Evolutionary conservation across 1,284 basidiomycete genomes (phyloP).

Genomic region (Ustilago hordei): DNA sequence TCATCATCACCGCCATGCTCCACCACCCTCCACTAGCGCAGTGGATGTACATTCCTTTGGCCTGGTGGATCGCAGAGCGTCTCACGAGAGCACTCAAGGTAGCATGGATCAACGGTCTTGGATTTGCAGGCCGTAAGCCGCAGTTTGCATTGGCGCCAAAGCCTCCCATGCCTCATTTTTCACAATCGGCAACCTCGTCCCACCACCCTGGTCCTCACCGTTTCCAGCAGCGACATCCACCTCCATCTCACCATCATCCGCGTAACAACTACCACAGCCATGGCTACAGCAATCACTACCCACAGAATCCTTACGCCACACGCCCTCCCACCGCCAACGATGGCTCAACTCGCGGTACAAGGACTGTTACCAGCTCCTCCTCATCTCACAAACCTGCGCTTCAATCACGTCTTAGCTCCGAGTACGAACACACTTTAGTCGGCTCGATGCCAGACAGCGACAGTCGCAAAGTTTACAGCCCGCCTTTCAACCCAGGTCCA

Average conservation of each 20-base stretch:
- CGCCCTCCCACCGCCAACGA: conserved; percentile 20
- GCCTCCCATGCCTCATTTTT: conserved; percentile 22
- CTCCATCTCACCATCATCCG: conserved; percentile 11
- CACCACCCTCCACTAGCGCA: conserved; percentile 74
- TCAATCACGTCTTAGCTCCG: conserved; percentile 28
- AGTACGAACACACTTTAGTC: conserved; percentile 45
- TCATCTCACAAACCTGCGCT: conserved; percentile 33
- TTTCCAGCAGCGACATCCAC: conserved; percentile 13
- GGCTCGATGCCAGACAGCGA: conserved; percentile 26
- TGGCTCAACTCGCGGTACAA: conserved; percentile 26
- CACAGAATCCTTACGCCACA: not conserved
- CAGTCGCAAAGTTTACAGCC: conserved; percentile 30
- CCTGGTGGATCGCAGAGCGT: conserved; percentile 74
- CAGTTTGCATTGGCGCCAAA: conserved; percentile 50
- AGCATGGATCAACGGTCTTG: conserved; percentile 76
- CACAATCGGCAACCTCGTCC: conserved; percentile 17
- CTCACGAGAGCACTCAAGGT: conserved; percentile 76
- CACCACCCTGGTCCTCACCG: conserved; percentile 13
- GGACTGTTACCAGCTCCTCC: conserved; percentile 32
- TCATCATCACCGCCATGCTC: conserved; percentile 64
- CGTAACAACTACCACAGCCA: conserved; percentile 7
- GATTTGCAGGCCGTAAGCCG: conserved; percentile 67
- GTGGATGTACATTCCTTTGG: conserved; percentile 68
- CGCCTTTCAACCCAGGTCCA: conserved; percentile 15
- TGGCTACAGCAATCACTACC: conserved; percentile 13